Evolutionary conservation across 495 filamentous ascomycete species (phyloP).

Genomic region (Clavariopsis aquatica): DNA sequence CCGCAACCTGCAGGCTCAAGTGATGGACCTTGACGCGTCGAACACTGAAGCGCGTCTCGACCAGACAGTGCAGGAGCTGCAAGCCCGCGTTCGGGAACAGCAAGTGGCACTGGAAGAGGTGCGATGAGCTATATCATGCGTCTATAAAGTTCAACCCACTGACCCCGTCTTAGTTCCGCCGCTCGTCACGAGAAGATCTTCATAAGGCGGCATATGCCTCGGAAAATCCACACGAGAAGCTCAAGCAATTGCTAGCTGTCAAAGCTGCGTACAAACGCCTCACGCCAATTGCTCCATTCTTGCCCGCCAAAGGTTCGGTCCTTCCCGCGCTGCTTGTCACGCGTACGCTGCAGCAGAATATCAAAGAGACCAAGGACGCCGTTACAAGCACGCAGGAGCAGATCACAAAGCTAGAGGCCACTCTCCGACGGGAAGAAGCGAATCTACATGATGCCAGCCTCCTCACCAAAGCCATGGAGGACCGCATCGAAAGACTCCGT

Average conservation of each 20-base stretch:
- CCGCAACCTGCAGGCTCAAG: slow-evolving; percentile 20
- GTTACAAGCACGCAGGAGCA: slow-evolving; percentile 56
- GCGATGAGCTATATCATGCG: background rate
- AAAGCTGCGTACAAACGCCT: slow-evolving; percentile 65
- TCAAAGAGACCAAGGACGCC: slow-evolving; percentile 62
- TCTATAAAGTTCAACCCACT: background rate
- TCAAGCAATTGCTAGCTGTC: slow-evolving; percentile 59
- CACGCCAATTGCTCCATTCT: slow-evolving; percentile 58
- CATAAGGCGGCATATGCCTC: slow-evolving; percentile 37
- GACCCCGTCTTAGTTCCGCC: slow-evolving; percentile 8
- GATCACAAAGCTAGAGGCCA: slow-evolving; percentile 55
- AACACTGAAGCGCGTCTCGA: slow-evolving; percentile 56
- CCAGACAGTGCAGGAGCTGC: slow-evolving; percentile 63
- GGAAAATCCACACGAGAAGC: slow-evolving; percentile 49
- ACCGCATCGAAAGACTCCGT: slow-evolving; percentile 59
- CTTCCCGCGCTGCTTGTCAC: slow-evolving; percentile 72
- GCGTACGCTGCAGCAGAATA: slow-evolving; percentile 62
- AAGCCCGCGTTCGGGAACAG: slow-evolving; percentile 64
- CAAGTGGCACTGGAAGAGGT: slow-evolving; percentile 63
- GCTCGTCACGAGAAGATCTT: slow-evolving; percentile 6
- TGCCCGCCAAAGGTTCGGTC: slow-evolving; percentile 66
- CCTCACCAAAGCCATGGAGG: slow-evolving; percentile 57
- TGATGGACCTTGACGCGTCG: slow-evolving; percentile 37
- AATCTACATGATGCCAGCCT: slow-evolving; percentile 61
- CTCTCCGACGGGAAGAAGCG: slow-evolving; percentile 60